Evolutionary conservation across 345 rosid genomes (phyloP).

Genomic region (thale cress (Arabidopsis thaliana)): TAIR10.1 NC_003070.9:6866001-6866500

Average conservation of each 20-base stretch:
- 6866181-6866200: conserved; percentile 17
- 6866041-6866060: conserved; percentile 21
- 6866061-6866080: conserved; percentile 31
- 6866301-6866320: conserved; percentile 42
- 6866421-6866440: conserved; percentile 2
- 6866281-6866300: conserved; percentile 36
- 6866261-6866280: conserved; percentile 28
- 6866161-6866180: neutral
- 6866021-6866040: neutral
- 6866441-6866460: conserved; percentile 4
- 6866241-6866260: conserved; percentile 26
- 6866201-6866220: neutral
- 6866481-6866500: conserved; percentile 5
- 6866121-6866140: conserved; percentile 11
- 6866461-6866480: neutral
- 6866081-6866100: conserved; percentile 4
- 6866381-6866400: conserved; percentile 2
- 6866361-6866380: conserved; percentile 8
- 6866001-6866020: conserved; percentile 38
- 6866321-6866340: conserved; percentile 34
- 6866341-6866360: conserved; percentile 25
- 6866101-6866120: conserved; percentile 16
- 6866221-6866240: neutral
- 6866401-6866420: neutral
- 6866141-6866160: conserved; percentile 40